Base-by-base conservation (phyloP, 768 basidiomycete species). In the Pisolithus marmoratus region DNA sequence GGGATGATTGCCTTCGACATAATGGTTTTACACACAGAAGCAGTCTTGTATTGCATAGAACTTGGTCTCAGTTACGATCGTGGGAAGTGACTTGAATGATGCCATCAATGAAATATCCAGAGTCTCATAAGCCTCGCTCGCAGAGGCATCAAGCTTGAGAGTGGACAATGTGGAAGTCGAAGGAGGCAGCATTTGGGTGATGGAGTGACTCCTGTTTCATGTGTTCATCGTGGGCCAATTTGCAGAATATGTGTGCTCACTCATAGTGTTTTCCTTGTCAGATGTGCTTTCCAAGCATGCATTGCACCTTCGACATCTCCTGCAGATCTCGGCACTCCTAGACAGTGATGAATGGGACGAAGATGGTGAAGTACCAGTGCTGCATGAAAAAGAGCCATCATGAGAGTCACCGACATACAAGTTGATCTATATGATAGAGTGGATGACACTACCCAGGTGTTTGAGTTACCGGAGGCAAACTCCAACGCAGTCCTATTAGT, bases 401-500 rank as follows among this genome's bases (percentile, higher is more conserved):
- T 78, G 78, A 7, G 81, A 81, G 54, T 82, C 80, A 1, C 80
- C 78, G 7, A 82, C 66, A 48, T 78, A 74, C 1, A 83, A 84
- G 2, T 75, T 75, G 14, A 81, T 7, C 79, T 67, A 49, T 75
- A 77, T 1, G 80, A 79, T 27, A 81, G 59, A 3, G 80, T 77
- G 0, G 82, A 81, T 1, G 80, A 60, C 4, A 73, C 64, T 23
- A 78, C 63, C 26, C 76, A 70, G 0, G 81, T 83, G 9, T 68
- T 73, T 14, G 72, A 67, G 31, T 54, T 55, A 37, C 71, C 72
- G 0, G 72, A 71, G 3, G 66, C 64, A 49, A 72, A 58, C 27
- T 70, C 72, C 27, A 75, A 53, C 1, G 65, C 62, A 0, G 74
- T 71, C 53, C 70, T 75, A 27, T 73, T 72, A 1, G 71, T 75